Evolutionary conservation across 371 early-diverging fungal genomes (phyloP).

Genomic region (Lichtheimia hyalospora): DNA sequence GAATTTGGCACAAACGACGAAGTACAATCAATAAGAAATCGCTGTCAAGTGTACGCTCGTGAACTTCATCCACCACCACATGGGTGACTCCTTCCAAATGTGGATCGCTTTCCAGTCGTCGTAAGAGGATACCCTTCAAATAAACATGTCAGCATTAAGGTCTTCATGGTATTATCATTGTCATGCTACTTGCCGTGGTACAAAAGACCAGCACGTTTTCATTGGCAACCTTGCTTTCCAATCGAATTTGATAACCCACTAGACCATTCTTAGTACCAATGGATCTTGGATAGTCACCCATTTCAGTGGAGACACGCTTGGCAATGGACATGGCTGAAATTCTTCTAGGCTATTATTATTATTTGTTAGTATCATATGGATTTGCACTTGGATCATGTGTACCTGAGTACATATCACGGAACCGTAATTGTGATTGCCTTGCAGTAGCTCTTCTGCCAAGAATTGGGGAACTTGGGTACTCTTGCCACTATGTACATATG

Average conservation of each 20-base stretch:
- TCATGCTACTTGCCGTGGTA: conserved; percentile 54
- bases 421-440: conserved; percentile 23
- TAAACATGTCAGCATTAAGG: background rate
- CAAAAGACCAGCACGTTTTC: conserved; percentile 70
- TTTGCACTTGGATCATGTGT: conserved; percentile 2
- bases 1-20: conserved; percentile 41
- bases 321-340: conserved; percentile 95
- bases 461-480: conserved; percentile 92
- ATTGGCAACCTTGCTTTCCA: conserved; percentile 60
- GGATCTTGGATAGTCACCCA: conserved; percentile 59
- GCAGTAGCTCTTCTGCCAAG: conserved; percentile 66
- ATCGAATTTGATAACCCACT: conserved; percentile 88
- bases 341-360: conserved; percentile 71
- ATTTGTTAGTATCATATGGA: too few relatives aligned
- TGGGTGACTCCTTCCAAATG: conserved; percentile 63
- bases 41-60: conserved; percentile 81
- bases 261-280: conserved; percentile 51
- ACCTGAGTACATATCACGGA: conserved; percentile 88
- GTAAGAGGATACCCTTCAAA: conserved; percentile 66
- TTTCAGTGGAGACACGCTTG: conserved; percentile 82
- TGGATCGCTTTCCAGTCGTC: conserved; percentile 66
- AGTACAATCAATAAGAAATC: conserved; percentile 80
- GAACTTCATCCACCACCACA: conserved; percentile 86
- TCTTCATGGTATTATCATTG: too few relatives aligned
- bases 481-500: conserved; percentile 72